phyloP scores from a whole-genome alignment of 352 stramenopile genomes.

The Peronospora belbahrii region DNA sequence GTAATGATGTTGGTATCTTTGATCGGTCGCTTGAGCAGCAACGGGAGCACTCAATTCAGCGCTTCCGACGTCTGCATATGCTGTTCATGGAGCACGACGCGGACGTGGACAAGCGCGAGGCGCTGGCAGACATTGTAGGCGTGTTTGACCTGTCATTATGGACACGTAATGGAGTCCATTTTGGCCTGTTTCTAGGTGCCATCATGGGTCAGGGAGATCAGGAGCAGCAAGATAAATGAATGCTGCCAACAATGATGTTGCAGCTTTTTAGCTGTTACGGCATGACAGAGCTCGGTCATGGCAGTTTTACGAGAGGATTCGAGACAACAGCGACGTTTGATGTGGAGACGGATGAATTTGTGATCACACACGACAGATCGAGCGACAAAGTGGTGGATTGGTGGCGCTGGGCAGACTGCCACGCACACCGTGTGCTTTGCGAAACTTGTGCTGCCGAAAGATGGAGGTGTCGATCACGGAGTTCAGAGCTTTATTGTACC shows the following conservation, averaged over 20 bases:
- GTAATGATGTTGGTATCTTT: conserved; percentile 29
- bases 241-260: conserved; percentile 59
- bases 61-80: conserved; percentile 47
- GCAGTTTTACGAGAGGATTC: conserved; percentile 78
- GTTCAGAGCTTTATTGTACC: conserved; percentile 96
- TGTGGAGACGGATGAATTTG: conserved; percentile 80
- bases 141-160: conserved; percentile 58
- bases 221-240: conserved; percentile 79
- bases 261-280: conserved; percentile 81
- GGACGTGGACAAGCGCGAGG: conserved; percentile 48
- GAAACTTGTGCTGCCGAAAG: conserved; percentile 66
- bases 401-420: conserved; percentile 87
- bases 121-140: conserved; percentile 52
- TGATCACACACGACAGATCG: conserved; percentile 95
- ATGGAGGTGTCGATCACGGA: conserved; percentile 60
- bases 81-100: conserved; percentile 55
- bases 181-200: conserved; percentile 73
- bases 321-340: conserved; percentile 95
- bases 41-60: conserved; percentile 42
- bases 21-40: conserved; percentile 44
- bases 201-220: conserved; percentile 67
- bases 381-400: conserved; percentile 95
- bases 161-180: conserved; percentile 77
- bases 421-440: conserved; percentile 95
- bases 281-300: conserved; percentile 91